Evolutionary conservation across 2,329 filamentous ascomycete genomes (phyloP).

Genomic region (Sporothrix sp.): DNA sequence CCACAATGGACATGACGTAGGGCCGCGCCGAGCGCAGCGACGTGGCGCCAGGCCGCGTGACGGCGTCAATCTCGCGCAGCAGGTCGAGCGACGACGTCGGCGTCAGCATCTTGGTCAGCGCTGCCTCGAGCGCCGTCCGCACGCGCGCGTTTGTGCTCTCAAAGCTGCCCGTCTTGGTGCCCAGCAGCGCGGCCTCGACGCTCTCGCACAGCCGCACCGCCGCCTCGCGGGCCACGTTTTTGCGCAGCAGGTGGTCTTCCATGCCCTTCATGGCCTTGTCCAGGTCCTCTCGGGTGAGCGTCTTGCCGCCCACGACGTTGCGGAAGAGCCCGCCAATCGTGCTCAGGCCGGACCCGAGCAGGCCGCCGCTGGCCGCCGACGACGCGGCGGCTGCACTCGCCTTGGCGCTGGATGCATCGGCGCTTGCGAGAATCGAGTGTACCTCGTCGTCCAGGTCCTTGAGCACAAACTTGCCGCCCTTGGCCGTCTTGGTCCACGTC

Average conservation of each 20-base stretch:
- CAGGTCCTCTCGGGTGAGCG: slow-evolving; percentile 76
- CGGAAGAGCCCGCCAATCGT: slow-evolving; percentile 83
- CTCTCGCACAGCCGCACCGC: slow-evolving; percentile 84
- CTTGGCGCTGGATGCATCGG: slow-evolving; percentile 49
- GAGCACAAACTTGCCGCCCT: slow-evolving; percentile 87
- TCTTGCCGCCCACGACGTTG: slow-evolving; percentile 92
- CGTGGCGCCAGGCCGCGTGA: slow-evolving; percentile 56
- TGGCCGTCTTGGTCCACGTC: slow-evolving; percentile 83
- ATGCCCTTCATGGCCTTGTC: slow-evolving; percentile 90
- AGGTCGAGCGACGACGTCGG: slow-evolving; percentile 92
- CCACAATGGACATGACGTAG: slow-evolving; percentile 96
- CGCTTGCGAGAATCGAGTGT: slow-evolving; percentile 69
- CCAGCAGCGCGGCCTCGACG: slow-evolving; percentile 80
- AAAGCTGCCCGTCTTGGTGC: slow-evolving; percentile 85
- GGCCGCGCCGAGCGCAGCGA: slow-evolving; percentile 60
- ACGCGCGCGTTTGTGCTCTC: slow-evolving; percentile 78
- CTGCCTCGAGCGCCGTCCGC: slow-evolving; percentile 79
- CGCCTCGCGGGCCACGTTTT: slow-evolving; percentile 93
- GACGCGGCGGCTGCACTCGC: slow-evolving; percentile 44
- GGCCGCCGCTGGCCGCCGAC: slow-evolving; percentile 42
- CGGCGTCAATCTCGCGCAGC: slow-evolving; percentile 79
- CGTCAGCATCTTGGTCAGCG: slow-evolving; percentile 88
- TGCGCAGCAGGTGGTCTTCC: slow-evolving; percentile 88
- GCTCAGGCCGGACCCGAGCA: slow-evolving; percentile 71
- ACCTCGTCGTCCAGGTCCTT: slow-evolving; percentile 93